These are phyloP conservation scores for Trematosphaeria pertusa DNA, from an alignment of 2,329 filamentous ascomycete species.

Conservation along the genomic window DNA sequence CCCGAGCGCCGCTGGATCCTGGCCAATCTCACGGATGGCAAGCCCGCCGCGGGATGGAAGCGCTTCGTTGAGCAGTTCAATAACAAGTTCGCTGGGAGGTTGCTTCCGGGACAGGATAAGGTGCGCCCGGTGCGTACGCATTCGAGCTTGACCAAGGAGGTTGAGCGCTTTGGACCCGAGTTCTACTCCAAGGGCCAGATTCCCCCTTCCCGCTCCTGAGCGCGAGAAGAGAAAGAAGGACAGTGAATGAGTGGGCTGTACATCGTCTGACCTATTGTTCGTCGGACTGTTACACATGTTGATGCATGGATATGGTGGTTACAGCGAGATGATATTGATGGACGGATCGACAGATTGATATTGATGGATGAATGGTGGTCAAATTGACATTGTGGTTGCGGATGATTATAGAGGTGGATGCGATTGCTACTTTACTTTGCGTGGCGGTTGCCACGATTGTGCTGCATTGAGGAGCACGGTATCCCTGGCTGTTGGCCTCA, in stretches of 20 bases:
- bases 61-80: slow-evolving; percentile 35
- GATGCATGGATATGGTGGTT: background rate
- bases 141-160: slow-evolving; percentile 36
- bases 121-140: slow-evolving; percentile 25
- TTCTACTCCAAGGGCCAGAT: slow-evolving; percentile 28
- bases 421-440: too few species aligned
- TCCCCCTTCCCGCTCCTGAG: slow-evolving; percentile 23
- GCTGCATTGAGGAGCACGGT: too few species aligned
- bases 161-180: slow-evolving; percentile 34
- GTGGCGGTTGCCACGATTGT: too few species aligned
- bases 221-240: slow-evolving; percentile 11
- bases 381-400: background rate
- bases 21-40: slow-evolving; percentile 23
- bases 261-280: background rate
- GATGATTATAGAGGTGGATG: too few species aligned
- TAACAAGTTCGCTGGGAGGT: slow-evolving; percentile 24
- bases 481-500: too few species aligned
- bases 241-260: background rate
- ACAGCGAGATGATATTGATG: too few species aligned
- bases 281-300: background rate
- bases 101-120: slow-evolving; percentile 7
- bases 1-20: slow-evolving; percentile 36
- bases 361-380: too few species aligned
- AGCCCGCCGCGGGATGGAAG: slow-evolving; percentile 32
- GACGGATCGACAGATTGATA: too few species aligned